Percentiles rank a stretch among this genome's conserved stretches.
Conservation (phyloP, 2,329 filamentous ascomycete genomes). For the Scortechinia acanthostroma region DNA sequence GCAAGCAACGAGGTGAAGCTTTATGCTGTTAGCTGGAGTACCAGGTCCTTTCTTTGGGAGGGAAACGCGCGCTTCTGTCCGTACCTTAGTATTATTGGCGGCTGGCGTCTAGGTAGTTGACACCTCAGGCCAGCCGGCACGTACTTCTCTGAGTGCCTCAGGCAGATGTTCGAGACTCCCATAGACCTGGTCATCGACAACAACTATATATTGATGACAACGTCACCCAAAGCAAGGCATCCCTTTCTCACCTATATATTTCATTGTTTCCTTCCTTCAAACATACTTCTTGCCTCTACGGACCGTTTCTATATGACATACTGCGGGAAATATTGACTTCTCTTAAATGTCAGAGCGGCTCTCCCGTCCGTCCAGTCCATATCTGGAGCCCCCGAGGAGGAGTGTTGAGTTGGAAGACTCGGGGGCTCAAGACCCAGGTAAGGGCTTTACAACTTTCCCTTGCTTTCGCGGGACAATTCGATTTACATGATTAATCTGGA, state of each 20-base stretch:
- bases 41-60: no score
- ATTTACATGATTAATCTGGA: neutral
- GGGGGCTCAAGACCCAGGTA: conserved; percentile 46
- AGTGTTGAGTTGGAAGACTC: conserved; percentile 45
- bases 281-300: no score
- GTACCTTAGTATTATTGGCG: no score
- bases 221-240: no score
- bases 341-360: no score
- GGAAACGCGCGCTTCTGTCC: neutral
- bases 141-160: conserved; percentile 4
- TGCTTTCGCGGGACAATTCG: neutral
- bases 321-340: no score
- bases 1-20: no score
- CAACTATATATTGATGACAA: conserved; percentile 13
- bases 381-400: conserved; percentile 42
- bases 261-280: no score
- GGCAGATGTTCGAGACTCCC: conserved; percentile 6
- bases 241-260: no score
- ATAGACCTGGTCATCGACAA: conserved; percentile 6
- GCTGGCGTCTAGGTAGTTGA: conserved; percentile 6
- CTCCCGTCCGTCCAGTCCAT: conserved; percentile 22
- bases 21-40: no score
- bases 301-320: no score
- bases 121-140: conserved; percentile 8
- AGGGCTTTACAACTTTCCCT: conserved; percentile 8